A percentile compares a stretch with the other conserved stretches of the same genome.
These are phyloP conservation scores for Arthromyces matolae DNA, from an alignment of 768 basidiomycete genomes.

Conservation along the genomic window DNA sequence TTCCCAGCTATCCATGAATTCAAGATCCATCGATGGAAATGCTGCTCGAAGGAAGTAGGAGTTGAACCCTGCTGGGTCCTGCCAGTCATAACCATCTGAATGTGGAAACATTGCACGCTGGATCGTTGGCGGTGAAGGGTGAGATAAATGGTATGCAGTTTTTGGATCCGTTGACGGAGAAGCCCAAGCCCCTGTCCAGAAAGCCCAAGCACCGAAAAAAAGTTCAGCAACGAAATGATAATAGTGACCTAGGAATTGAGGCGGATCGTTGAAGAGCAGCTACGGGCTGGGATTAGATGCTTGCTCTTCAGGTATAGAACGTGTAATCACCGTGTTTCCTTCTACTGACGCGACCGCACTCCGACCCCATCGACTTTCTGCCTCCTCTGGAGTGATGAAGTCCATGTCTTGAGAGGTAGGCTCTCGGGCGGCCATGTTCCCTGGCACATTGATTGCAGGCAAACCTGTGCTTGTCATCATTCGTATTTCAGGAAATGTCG, in stretches of 20 bases:
- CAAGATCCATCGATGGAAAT: slow-evolving; percentile 68
- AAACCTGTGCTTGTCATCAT: slow-evolving; percentile 70
- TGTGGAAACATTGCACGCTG: slow-evolving; percentile 72
- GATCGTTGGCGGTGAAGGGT: slow-evolving; percentile 45
- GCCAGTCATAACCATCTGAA: slow-evolving; percentile 56
- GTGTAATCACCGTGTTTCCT: slow-evolving; percentile 61
- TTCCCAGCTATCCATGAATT: slow-evolving; percentile 66
- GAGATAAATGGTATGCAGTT: slow-evolving; percentile 9
- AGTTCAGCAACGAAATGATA: slow-evolving; percentile 87
- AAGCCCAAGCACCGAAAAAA: slow-evolving; percentile 69
- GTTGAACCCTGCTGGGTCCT: slow-evolving; percentile 78
- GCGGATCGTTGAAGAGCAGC: slow-evolving; percentile 65
- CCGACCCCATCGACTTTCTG: slow-evolving; percentile 56
- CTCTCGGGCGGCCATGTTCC: slow-evolving; percentile 62
- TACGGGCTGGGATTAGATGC: slow-evolving; percentile 16
- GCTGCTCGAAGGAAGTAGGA: slow-evolving; percentile 69
- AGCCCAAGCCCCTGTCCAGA: slow-evolving; percentile 59
- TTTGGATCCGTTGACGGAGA: slow-evolving; percentile 17
- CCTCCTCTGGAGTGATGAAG: slow-evolving; percentile 57
- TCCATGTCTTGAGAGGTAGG: slow-evolving; percentile 63
- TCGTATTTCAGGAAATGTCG: slow-evolving; percentile 38
- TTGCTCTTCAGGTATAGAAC: background rate
- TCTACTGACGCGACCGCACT: slow-evolving; percentile 55
- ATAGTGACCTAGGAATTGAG: slow-evolving; percentile 80
- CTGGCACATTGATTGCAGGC: slow-evolving; percentile 52